Base-by-base conservation (phyloP, 495 filamentous ascomycete species). In the Aspergillus sparsus region DNA sequence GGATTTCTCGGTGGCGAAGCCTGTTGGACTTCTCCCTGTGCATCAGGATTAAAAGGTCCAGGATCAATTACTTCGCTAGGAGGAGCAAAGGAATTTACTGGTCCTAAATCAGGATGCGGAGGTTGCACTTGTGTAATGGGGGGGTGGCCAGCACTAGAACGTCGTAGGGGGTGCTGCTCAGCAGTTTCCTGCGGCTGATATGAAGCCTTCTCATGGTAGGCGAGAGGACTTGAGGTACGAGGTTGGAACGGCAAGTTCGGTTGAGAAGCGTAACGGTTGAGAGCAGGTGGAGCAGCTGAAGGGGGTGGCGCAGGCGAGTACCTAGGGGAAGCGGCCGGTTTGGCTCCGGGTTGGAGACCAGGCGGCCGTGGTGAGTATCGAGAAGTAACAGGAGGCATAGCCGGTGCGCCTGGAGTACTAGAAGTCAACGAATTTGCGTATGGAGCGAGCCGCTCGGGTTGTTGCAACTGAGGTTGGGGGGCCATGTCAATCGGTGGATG, bases 211-310 rank as follows among this genome's bases (percentile, higher is more conserved):
- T 80, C 77, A 54, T 80, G 76, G 53, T 92, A 85, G 16, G 90
- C 92, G 33, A 95, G 77, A 10, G 90, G 92, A 67, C 91, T 96
- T 16, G 89, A 94, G 16, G 90, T 94, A 54, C 91, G 85, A 8
- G 91, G 91, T 57, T 90, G 90, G 71, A 92, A 91, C 11, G 88
- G 81, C 65, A 91, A 75, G 5, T 73, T 53, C 15, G 83, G 80
- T 55, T 82, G 80, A 27, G 79, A 80, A 16, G 75, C 74, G 69
- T 84, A 85, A 41, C 79, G 77, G 58, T 70, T 77, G 49, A 77
- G 72, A 49, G 68, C 58, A 41, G 79, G 54, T 15, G 79, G 71
- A 7, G 74, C 63, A 18, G 76, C 71, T 12, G 82, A 62, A 11
- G 49, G 87, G 83, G 72, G 70, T 15, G 71, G 74, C 12, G 69